phyloP scores from a whole-genome alignment of 176 grass and related monocot species.

The Thalia dealbata region DNA sequence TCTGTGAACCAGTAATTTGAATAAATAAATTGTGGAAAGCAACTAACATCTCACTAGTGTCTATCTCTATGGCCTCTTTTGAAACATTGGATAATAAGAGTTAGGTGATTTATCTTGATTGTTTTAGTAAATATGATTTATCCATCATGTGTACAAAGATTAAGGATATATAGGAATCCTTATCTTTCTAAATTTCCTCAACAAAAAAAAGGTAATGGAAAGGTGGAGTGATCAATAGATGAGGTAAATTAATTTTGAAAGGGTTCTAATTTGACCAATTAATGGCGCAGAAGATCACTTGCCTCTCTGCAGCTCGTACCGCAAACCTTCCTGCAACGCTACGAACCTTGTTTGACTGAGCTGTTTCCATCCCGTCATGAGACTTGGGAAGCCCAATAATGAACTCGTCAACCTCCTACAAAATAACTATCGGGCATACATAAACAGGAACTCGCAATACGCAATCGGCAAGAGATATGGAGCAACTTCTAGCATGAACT shows the following conservation, averaged over 20 bases:
- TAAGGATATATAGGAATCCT: too few species aligned
- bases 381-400: slow-evolving; percentile 67
- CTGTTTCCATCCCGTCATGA: slow-evolving; percentile 45
- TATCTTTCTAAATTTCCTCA: too few species aligned
- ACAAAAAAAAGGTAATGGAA: neutral
- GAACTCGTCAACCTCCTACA: slow-evolving; percentile 28
- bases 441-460: neutral
- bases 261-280: neutral
- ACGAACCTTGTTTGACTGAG: slow-evolving; percentile 72
- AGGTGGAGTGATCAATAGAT: neutral
- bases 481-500: neutral
- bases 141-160: neutral
- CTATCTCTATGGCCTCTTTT: too few species aligned
- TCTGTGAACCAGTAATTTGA: too few species aligned
- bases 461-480: neutral
- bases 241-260: neutral
- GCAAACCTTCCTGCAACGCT: slow-evolving; percentile 59
- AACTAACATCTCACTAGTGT: too few species aligned
- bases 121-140: neutral
- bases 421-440: neutral
- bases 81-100: neutral
- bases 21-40: too few species aligned
- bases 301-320: slow-evolving; percentile 65
- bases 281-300: neutral
- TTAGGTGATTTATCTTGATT: neutral